Base-by-base conservation (phyloP, 2,329 filamentous ascomycete species). In the Arachnopeziza araneosa region DNA sequence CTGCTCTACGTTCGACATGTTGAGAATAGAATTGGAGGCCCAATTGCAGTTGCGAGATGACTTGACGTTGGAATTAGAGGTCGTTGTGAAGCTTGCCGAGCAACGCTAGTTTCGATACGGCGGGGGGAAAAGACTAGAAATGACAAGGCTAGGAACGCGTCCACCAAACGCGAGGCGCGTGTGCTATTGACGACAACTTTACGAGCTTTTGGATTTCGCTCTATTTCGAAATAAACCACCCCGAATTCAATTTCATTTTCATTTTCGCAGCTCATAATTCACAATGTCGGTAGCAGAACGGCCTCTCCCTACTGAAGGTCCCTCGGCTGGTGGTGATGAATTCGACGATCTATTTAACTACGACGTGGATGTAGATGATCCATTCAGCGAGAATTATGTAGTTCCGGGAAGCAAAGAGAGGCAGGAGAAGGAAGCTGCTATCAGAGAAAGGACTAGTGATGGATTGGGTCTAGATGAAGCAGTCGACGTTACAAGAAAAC, bases 401-500 rank as follows among this genome's bases (percentile, higher is more conserved):
- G 58, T 54, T 21, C 56, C 64, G 32, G 56, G 48, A 30, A 55
- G 51, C n/a, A 67, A 67, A 58, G 60, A 69, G 54, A 60, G 57
- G 51, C 60, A 65, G 1, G 81, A 83, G 24, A 77, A 80, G n/a
- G 71, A 73, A 56, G 65, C 67, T 55, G 59, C 68, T 60, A 49
- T 57, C 50, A 63, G 68, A 72, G 36, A 71, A 74, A 61, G 80
- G 78, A 63, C 82, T 83, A 66, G 80, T 26, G 80, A 78, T 9
- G 80, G 80, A 0, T 76, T 96, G 1, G 92, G 93, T 52, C 85
- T 97, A 59, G 93, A 98, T 65, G 86, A 96, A 70, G 91, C 96
- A 69, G 83, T 99, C 57, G 87, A 90, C 58, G 82, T 97, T 4
- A 84, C 66, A 21, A 66, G 83, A 50, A 96, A 91, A 75, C 89